Conservation (phyloP, 345 rosid genomes). For the Populus davidiana region DNA sequence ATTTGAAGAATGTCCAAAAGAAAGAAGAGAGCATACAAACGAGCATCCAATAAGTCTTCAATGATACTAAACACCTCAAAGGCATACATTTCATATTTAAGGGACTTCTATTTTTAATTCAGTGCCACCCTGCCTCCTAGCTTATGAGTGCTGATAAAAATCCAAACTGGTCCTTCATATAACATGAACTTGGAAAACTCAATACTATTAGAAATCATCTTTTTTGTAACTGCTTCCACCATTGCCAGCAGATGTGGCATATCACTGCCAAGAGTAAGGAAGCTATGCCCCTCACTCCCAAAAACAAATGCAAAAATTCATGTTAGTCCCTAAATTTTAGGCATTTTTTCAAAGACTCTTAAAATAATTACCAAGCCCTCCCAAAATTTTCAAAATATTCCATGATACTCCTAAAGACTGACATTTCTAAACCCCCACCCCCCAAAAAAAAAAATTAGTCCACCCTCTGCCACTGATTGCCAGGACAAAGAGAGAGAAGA, state of each 20-base stretch:
- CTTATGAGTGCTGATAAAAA: neutral
- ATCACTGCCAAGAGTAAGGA: too few relatives aligned
- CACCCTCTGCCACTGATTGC: neutral
- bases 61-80: neutral
- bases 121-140: neutral
- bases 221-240: too few relatives aligned
- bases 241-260: too few relatives aligned
- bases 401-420: neutral
- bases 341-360: neutral
- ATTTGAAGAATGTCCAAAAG: neutral
- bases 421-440: neutral
- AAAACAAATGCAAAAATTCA: too few relatives aligned
- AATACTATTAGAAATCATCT: too few relatives aligned
- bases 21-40: neutral
- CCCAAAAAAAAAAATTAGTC: too few relatives aligned
- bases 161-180: neutral
- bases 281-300: too few relatives aligned
- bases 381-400: neutral
- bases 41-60: neutral
- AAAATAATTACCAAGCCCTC: neutral
- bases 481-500: constrained; percentile 2
- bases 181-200: too few relatives aligned
- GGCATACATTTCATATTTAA: neutral
- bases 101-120: neutral
- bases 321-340: neutral